A percentile compares a stretch with the other conserved stretches of the same genome.
phyloP scores from a whole-genome alignment of 176 grass and related monocot genomes.

The Areca catechu region DNA sequence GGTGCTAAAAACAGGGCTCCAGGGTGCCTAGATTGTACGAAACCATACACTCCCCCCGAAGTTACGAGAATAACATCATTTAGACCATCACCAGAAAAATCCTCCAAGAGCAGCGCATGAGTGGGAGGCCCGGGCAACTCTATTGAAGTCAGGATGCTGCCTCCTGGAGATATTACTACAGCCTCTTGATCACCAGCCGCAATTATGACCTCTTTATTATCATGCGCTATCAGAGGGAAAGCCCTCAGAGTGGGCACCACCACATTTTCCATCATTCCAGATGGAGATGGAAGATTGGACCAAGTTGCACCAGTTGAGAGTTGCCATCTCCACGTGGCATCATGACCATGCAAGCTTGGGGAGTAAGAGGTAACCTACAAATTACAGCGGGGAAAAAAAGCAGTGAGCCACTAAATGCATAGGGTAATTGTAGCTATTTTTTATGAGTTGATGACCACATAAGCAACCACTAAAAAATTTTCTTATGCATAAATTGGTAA shows the following conservation, averaged over 20 bases:
- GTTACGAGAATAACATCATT: slow-evolving; percentile 74
- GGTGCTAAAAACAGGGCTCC: slow-evolving; percentile 88
- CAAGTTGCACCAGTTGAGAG: slow-evolving; percentile 78
- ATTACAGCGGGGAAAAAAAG: background rate
- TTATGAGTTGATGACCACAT: too few species aligned
- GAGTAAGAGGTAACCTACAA: slow-evolving; percentile 77
- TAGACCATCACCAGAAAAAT: slow-evolving; percentile 76
- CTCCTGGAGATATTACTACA: slow-evolving; percentile 62
- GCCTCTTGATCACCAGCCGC: slow-evolving; percentile 74
- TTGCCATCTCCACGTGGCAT: slow-evolving; percentile 88
- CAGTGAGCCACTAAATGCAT: too few species aligned
- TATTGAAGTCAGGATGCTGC: slow-evolving; percentile 54
- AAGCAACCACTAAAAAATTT: too few species aligned
- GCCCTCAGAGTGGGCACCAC: slow-evolving; percentile 85
- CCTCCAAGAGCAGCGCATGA: slow-evolving; percentile 55
- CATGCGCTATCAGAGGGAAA: slow-evolving; percentile 43
- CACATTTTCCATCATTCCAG: slow-evolving; percentile 75
- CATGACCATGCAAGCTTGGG: slow-evolving; percentile 59
- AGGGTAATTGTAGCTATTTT: too few species aligned
- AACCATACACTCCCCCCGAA: slow-evolving; percentile 60
- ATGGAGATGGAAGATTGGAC: slow-evolving; percentile 91
- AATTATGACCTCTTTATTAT: slow-evolving; percentile 58
- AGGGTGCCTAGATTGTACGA: slow-evolving; percentile 75
- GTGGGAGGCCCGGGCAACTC: slow-evolving; percentile 70
- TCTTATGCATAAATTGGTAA: too few species aligned